These are phyloP conservation scores for Arthrinium phaeospermum DNA, from an alignment of 2,329 filamentous ascomycete genomes.

Conservation along the genomic window DNA sequence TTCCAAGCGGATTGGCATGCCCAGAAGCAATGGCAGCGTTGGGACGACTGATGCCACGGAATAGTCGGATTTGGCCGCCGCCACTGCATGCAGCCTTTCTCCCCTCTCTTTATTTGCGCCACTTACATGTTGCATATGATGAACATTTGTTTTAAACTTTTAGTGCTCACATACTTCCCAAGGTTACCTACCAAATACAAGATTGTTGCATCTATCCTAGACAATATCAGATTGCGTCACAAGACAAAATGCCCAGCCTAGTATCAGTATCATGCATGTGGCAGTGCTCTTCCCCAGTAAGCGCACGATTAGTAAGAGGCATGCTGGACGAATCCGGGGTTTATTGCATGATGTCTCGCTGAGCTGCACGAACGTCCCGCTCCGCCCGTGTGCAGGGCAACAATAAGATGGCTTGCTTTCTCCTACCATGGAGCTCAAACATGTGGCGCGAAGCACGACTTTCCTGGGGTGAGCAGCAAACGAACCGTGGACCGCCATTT, in stretches of 20 bases:
- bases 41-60: not conserved
- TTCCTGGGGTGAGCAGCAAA: not conserved
- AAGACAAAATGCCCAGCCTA: not conserved
- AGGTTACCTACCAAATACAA: too few relatives aligned
- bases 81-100: not conserved
- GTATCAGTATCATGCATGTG: not conserved
- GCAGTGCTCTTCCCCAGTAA: not conserved
- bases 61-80: not conserved
- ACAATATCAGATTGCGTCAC: not conserved
- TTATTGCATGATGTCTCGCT: not conserved
- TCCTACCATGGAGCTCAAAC: not conserved
- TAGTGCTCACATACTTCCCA: too few relatives aligned
- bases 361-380: not conserved
- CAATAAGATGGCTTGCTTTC: not conserved
- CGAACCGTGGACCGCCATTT: not conserved
- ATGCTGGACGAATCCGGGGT: not conserved
- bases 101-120: not conserved
- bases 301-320: too few relatives aligned
- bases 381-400: not conserved
- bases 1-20: conserved; percentile 49
- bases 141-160: not conserved
- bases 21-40: conserved; percentile 26
- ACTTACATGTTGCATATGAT: not conserved
- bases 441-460: not conserved
- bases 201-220: too few relatives aligned